Conservation (phyloP, 2,329 filamentous ascomycete genomes). For the Epichloe baconii region DNA sequence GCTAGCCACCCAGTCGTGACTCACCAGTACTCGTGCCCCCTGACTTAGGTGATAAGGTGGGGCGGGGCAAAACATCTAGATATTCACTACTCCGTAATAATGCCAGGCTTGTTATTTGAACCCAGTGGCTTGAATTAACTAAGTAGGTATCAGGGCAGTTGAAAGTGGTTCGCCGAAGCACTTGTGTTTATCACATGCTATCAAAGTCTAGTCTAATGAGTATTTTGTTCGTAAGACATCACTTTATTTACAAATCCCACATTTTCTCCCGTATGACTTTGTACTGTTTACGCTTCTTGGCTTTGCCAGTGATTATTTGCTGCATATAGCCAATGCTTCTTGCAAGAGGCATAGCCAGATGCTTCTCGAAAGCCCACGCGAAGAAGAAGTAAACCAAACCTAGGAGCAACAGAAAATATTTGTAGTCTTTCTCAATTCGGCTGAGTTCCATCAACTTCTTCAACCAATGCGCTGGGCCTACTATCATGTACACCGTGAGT, state of each 20-base stretch:
- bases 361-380: constrained; percentile 60
- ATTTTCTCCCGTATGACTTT: constrained; percentile 61
- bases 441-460: constrained; percentile 75
- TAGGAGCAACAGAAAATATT: constrained; percentile 56
- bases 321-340: constrained; percentile 51
- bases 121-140: too few species aligned
- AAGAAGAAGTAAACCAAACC: constrained; percentile 55
- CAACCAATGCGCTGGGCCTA: constrained; percentile 58
- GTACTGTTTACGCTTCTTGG: constrained; percentile 77
- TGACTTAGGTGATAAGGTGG: too few species aligned
- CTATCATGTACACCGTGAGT: constrained; percentile 67
- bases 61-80: too few species aligned
- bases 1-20: too few species aligned
- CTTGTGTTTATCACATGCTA: neutral
- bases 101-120: too few species aligned
- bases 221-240: neutral
- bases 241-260: constrained; percentile 8
- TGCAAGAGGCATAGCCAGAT: constrained; percentile 56
- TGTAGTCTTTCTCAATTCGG: constrained; percentile 58
- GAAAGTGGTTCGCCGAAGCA: neutral
- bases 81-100: too few species aligned
- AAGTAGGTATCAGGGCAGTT: too few species aligned
- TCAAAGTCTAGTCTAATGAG: neutral
- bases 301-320: constrained; percentile 39
- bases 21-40: too few species aligned